Percentiles rank a stretch among this genome's conserved stretches.
Conservation (phyloP, 176 grass and related monocot species). For the Oropetium thomaeum region DNA sequence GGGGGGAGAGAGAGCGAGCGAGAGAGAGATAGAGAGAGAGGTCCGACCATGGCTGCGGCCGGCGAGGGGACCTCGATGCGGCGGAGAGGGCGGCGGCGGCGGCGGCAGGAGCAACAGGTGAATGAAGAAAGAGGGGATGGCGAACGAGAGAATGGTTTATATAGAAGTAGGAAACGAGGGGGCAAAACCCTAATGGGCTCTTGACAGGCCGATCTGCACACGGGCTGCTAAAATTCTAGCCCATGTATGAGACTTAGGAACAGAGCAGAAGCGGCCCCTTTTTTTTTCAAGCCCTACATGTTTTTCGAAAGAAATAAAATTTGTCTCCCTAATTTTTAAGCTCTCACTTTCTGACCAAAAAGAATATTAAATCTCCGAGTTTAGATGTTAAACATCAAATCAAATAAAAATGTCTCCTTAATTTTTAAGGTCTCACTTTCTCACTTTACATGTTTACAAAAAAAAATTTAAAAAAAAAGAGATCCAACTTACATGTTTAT, state of each 20-base stretch:
- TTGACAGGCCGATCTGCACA: background rate
- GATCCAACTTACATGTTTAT: too few relatives aligned
- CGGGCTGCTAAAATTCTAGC: background rate
- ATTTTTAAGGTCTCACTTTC: too few relatives aligned
- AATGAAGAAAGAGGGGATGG: background rate
- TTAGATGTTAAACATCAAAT: too few relatives aligned
- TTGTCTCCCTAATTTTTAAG: too few relatives aligned
- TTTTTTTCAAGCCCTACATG: background rate
- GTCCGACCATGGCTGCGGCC: background rate
- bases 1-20: background rate
- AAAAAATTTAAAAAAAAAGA: too few relatives aligned
- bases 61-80: background rate
- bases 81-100: background rate
- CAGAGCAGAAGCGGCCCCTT: background rate
- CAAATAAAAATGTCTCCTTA: too few relatives aligned
- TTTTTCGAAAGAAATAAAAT: too few relatives aligned
- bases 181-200: background rate
- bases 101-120: background rate
- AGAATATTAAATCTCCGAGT: too few relatives aligned
- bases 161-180: background rate
- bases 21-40: background rate
- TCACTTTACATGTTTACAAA: too few relatives aligned
- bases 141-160: background rate
- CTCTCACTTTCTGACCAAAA: too few relatives aligned
- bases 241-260: background rate